Base-by-base conservation (phyloP, 2,329 filamentous ascomycete species). In the Monosporascus sp. region DNA sequence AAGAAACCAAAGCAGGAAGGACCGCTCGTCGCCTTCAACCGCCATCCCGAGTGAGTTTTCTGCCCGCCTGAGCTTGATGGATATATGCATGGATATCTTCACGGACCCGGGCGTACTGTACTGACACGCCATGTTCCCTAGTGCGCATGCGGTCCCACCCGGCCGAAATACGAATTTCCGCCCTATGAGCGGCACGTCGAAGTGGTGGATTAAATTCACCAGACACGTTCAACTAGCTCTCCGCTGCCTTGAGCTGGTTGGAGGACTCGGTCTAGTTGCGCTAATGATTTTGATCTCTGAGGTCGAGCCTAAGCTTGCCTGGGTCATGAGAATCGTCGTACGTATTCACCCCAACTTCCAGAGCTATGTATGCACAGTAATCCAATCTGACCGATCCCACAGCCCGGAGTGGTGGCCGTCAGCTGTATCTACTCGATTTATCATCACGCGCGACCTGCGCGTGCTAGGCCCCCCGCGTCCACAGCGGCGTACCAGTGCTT, bases 401-500 rank as follows among this genome's bases (percentile, higher is more conserved):
- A 96, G 90, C 84, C 90, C 52, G 88, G 83, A n/a, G 77, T 93
- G 41, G 86, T 88, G 49, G 79, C 86, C 47, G 62, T 89, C 5
- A 85, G 91, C 66, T 84, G 82, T 17, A 63, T 84, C 18, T 97
- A 97, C 69, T 89, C 81, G 42, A 80, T 95, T 55, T 94, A 89
- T 63, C 91, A 97, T 68, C 82, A 95, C 39, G 77, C 82, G 15
- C 83, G 89, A 34, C 82, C 85, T 38, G 81, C 89, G 1, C 83
- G 83, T 47, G 81, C 78, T 45, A 84, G 91, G 49, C 84, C 91
- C 0, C 85, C 93, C 0, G 86, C 78, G 3, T 96, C 90, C 22
- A 89, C 90, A 18, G 86, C 90, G 15, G 93, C 90, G 58, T 97
- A 97, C 70, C 90, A 95, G 70, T 73, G 94, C 53, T 97, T 97